phyloP scores from a whole-genome alignment of 805 yeast species.

The Scheffersomyces amazonensis region DNA sequence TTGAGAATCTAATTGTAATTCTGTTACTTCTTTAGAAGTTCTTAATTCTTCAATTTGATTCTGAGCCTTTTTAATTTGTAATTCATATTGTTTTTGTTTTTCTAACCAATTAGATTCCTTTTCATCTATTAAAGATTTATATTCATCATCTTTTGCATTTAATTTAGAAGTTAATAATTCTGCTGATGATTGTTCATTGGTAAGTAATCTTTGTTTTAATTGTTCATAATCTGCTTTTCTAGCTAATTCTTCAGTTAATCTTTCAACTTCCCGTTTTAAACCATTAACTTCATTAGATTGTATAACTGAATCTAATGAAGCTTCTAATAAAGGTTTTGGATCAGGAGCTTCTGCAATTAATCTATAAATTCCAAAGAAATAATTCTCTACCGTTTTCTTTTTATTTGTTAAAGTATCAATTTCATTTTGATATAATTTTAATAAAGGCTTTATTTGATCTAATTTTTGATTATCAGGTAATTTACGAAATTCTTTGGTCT shows the following conservation, averaged over 20 bases:
- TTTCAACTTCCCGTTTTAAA: conserved; percentile 48
- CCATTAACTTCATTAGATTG: conserved; percentile 51
- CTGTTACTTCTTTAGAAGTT: conserved; percentile 62
- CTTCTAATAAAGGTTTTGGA: conserved; percentile 77
- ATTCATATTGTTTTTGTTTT: conserved; percentile 50
- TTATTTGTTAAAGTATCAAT: conserved; percentile 80
- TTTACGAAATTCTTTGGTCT: conserved; percentile 84
- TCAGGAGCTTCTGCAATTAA: conserved; percentile 88
- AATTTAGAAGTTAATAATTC: conserved; percentile 52
- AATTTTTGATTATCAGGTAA: conserved; percentile 66
- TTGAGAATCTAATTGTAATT: conserved; percentile 52
- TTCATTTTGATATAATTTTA: conserved; percentile 81
- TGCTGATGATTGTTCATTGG: conserved; percentile 59
- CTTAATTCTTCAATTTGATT: conserved; percentile 62
- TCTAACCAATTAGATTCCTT: conserved; percentile 66
- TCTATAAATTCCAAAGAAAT: conserved; percentile 72
- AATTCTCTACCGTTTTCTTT: conserved; percentile 68
- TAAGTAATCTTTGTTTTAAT: conserved; percentile 58
- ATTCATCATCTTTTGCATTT: conserved; percentile 71
- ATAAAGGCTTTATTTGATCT: conserved; percentile 58
- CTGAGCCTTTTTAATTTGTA: conserved; percentile 50
- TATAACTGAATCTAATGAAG: conserved; percentile 61
- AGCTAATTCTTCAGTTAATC: conserved; percentile 56
- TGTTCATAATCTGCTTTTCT: conserved; percentile 77
- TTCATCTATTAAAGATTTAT: conserved; percentile 66